Percentiles rank a stretch among this genome's conserved stretches.
These are phyloP conservation scores for Kernera saxatilis DNA, from an alignment of 345 rosid genomes.

Conservation along the genomic window DNA sequence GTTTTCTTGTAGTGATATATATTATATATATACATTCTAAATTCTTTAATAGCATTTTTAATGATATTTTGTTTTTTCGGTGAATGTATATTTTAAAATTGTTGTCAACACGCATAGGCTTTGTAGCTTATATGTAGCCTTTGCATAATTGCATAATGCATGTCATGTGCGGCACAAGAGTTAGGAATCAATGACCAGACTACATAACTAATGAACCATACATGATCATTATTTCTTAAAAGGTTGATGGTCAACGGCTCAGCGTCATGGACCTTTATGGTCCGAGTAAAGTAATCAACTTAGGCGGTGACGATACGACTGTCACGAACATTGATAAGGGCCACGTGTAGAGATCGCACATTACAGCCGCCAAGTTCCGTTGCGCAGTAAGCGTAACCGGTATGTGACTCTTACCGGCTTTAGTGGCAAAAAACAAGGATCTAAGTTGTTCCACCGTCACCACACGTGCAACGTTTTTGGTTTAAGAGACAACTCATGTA, in stretches of 20 bases:
- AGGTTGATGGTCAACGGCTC: neutral
- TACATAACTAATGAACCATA: neutral
- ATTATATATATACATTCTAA: no score
- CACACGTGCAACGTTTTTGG: constrained; percentile 23
- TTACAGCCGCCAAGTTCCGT: constrained; percentile 1
- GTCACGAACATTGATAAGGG: neutral
- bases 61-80: neutral
- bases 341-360: constrained; percentile 7
- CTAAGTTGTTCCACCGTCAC: constrained; percentile 20
- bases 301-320: neutral
- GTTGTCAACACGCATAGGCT: neutral
- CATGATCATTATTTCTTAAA: neutral
- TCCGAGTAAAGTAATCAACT: neutral
- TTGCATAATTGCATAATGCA: no score
- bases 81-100: neutral
- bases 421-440: constrained; percentile 28
- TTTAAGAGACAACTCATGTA: constrained; percentile 25
- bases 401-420: constrained; percentile 15
- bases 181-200: neutral
- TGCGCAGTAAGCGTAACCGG: constrained; percentile 28
- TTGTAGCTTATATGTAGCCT: neutral
- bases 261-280: neutral
- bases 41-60: no score
- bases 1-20: no score
- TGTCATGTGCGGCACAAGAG: constrained; percentile 11